Conservation (phyloP, 225 moss, liverwort and hornwort genomes). For the Sphagnum contortum region DNA sequence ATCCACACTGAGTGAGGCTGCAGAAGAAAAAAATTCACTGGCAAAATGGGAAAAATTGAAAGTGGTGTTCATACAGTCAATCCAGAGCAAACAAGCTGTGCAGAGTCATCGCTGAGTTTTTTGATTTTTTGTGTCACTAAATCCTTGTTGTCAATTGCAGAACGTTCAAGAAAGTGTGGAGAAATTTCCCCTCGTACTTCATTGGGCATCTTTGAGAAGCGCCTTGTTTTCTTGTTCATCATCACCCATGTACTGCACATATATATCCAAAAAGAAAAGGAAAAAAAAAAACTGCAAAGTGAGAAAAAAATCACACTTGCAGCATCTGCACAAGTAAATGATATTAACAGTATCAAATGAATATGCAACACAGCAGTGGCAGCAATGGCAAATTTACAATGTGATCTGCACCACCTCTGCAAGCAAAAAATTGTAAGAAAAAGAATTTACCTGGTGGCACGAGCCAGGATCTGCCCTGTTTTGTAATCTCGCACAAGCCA, state of each 20-base stretch:
- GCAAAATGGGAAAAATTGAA: too few species aligned
- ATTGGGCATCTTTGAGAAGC: constrained; percentile 23
- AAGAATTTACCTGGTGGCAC: constrained; percentile 19
- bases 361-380: neutral
- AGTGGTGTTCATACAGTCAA: constrained; percentile 9
- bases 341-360: neutral
- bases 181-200: constrained; percentile 17
- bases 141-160: constrained; percentile 9
- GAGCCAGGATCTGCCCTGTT: constrained; percentile 16
- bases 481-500: constrained; percentile 20
- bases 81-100: constrained; percentile 12
- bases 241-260: constrained; percentile 29
- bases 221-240: constrained; percentile 24
- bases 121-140: constrained; percentile 27
- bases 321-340: neutral
- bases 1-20: too few species aligned
- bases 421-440: neutral
- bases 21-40: too few species aligned
- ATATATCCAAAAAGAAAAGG: neutral
- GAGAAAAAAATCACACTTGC: neutral
- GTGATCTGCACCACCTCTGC: too few species aligned
- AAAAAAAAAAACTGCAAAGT: neutral
- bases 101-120: constrained; percentile 21
- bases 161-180: neutral
- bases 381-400: neutral